These are phyloP conservation scores for Rhizopogon salebrosus DNA, from an alignment of 768 basidiomycete genomes.

Conservation along the genomic window DNA sequence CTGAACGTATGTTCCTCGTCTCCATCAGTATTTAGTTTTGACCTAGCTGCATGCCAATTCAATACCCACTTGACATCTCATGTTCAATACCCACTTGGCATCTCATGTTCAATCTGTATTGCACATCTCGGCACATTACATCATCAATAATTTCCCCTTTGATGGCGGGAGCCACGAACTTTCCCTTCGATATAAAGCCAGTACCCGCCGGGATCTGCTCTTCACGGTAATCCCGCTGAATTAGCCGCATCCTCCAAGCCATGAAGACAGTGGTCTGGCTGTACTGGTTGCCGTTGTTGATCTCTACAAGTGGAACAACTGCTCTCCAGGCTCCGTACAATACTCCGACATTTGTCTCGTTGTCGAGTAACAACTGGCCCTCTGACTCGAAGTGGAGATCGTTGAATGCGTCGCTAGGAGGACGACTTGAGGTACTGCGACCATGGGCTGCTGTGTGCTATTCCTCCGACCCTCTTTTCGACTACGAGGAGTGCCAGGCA, in stretches of 20 bases:
- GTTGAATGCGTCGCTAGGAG: slow-evolving; percentile 8
- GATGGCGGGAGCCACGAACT: background rate
- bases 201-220: background rate
- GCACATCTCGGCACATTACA: background rate
- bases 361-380: slow-evolving; percentile 8
- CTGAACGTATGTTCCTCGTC: background rate
- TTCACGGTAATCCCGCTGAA: background rate
- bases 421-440: slow-evolving; percentile 8
- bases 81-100: background rate
- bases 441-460: slow-evolving; percentile 15
- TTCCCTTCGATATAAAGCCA: background rate
- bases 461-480: slow-evolving; percentile 6
- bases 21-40: too few relatives aligned
- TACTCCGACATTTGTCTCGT: background rate
- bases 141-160: background rate
- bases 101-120: background rate
- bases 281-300: background rate
- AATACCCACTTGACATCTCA: background rate
- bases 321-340: background rate
- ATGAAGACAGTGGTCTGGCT: background rate
- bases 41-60: background rate
- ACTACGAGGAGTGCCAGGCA: slow-evolving; percentile 4
- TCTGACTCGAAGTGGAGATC: slow-evolving; percentile 4
- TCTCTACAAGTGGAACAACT: background rate
- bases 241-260: background rate